These are phyloP conservation scores for Pneumocystis sp. DNA, from an alignment of 1,139 yeast species.

Conservation along the genomic window DNA sequence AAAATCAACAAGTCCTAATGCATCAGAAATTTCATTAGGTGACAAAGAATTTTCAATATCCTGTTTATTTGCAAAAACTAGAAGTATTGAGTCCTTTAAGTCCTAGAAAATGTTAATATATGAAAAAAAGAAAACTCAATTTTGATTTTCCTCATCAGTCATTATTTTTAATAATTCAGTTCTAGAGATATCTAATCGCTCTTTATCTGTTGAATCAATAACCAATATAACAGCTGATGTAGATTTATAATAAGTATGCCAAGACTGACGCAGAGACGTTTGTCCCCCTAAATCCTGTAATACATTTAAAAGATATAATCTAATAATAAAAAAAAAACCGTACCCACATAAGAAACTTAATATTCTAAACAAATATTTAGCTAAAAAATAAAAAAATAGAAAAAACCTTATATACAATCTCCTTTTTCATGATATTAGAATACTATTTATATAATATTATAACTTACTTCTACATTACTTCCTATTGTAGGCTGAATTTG, in stretches of 20 bases:
- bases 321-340: not conserved
- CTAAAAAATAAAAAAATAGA: not conserved
- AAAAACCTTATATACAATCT: not conserved
- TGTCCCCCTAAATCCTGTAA: conserved; percentile 70
- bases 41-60: conserved; percentile 93
- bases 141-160: conserved; percentile 51
- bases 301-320: not conserved
- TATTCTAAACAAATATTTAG: conserved; percentile 35
- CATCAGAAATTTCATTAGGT: conserved; percentile 88
- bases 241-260: conserved; percentile 85
- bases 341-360: conserved; percentile 65
- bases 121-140: not conserved
- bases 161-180: conserved; percentile 88
- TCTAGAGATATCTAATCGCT: conserved; percentile 84
- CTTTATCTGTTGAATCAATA: conserved; percentile 86
- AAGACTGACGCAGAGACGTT: conserved; percentile 88
- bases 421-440: not conserved
- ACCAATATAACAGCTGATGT: conserved; percentile 52
- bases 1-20: conserved; percentile 79
- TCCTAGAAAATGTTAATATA: conserved; percentile 25
- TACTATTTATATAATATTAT: conserved; percentile 31
- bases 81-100: conserved; percentile 74
- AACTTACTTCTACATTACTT: conserved; percentile 83
- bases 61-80: conserved; percentile 85
- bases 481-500: conserved; percentile 44